Conservation (phyloP, 257 asterid genomes). For the Plectranthus barbatus region DNA sequence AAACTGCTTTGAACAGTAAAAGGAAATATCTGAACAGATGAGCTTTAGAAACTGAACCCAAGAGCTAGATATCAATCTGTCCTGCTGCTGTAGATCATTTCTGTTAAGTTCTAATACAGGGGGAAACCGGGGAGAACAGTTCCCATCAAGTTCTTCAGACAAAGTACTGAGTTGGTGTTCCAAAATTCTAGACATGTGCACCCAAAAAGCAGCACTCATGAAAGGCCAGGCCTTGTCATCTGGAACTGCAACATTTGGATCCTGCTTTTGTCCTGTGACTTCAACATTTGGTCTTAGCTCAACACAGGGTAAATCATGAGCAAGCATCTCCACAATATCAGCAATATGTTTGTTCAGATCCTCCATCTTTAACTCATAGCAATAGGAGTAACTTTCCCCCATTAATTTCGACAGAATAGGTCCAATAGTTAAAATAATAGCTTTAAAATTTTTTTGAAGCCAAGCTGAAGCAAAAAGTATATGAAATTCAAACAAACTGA, state of each 20-base stretch:
- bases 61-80: slow-evolving; percentile 26
- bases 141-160: slow-evolving; percentile 27
- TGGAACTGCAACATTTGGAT: slow-evolving; percentile 36
- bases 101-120: slow-evolving; percentile 20
- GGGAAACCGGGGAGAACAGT: slow-evolving; percentile 20
- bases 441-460: slow-evolving; percentile 52
- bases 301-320: slow-evolving; percentile 28
- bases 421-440: slow-evolving; percentile 38
- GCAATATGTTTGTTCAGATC: slow-evolving; percentile 34
- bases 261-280: slow-evolving; percentile 29
- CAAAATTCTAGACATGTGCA: slow-evolving; percentile 43
- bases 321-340: slow-evolving; percentile 41
- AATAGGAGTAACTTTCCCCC: slow-evolving; percentile 18
- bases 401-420: slow-evolving; percentile 46
- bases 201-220: slow-evolving; percentile 59
- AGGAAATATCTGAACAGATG: slow-evolving; percentile 45
- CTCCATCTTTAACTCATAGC: slow-evolving; percentile 31
- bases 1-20: slow-evolving; percentile 52
- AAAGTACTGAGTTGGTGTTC: slow-evolving; percentile 43
- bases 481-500: slow-evolving; percentile 50
- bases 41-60: slow-evolving; percentile 39
- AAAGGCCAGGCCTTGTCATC: slow-evolving; percentile 48
- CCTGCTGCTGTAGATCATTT: slow-evolving; percentile 23
- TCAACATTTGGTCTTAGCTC: slow-evolving; percentile 28
- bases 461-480: slow-evolving; percentile 63